Base-by-base conservation (phyloP, 1,284 basidiomycete genomes). In the Ustilago sp. region DNA sequence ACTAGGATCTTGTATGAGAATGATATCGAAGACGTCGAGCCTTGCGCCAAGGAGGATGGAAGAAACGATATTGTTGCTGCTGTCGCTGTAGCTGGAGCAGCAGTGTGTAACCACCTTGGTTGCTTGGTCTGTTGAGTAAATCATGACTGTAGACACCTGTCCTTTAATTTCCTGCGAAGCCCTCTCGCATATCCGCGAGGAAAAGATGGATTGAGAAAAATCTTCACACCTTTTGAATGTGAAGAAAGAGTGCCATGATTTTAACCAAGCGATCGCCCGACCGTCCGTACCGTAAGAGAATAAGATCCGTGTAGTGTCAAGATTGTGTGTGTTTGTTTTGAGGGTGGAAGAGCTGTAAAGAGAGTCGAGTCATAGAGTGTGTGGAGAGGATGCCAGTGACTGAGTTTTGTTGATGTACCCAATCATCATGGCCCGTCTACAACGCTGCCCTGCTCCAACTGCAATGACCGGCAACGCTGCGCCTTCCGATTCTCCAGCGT, bases 171-270 rank as follows among this genome's bases (percentile, higher is more conserved):
- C 75, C 75, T 38, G 48, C 71, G 75, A 71, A 77, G 75, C 75
- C 75, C 75, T 77, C 75, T 77, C 75, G 71, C 75, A 67, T 77
- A 67, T 71, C 75, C 71, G 75, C 75, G 75, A 77, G 75, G 75
- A 77, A 57, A 28, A 59, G 4, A 57, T 52, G 60, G 58, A 59
- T 51, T 50, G 57, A 43, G 52, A 65, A 38, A 43, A 35, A 43
- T 7, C n/a, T 55, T 51, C 55, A 71, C 63, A 59, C 59, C 68
- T 38, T 53, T 28, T 56, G 36, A 53, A 45, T 64, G 59, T 54
- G 43, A 61, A 58, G 45, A 34, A 48, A 48, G 11, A 32, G 8
- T 17, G 45, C 36, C 65, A 68, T 68, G 65, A 73, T 68, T 61
- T 54, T 57, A 60, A 60, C 70, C 43, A 59, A 64, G 58, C 64